phyloP scores from a whole-genome alignment of 192 early-diverging fungal species.

The Bifiguratus adelaidae region DNA sequence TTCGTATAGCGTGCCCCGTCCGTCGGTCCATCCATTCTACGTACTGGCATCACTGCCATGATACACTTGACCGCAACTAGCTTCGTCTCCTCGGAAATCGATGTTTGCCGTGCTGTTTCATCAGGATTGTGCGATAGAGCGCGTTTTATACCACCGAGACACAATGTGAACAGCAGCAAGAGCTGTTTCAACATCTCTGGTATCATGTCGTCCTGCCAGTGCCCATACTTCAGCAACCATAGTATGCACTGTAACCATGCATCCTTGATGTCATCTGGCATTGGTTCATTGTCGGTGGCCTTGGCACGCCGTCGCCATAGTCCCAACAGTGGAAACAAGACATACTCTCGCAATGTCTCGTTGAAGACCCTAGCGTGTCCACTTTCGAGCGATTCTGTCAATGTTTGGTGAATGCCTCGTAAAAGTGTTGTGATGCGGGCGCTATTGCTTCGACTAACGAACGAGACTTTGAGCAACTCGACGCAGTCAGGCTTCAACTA shows the following conservation, averaged over 20 bases:
- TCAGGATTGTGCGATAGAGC: neutral
- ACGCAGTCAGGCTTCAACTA: slow-evolving; percentile 12
- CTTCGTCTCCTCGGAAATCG: neutral
- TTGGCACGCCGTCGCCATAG: neutral
- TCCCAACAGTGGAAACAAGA: slow-evolving; percentile 8
- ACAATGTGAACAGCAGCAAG: slow-evolving; percentile 7
- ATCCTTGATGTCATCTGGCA: slow-evolving; percentile 11
- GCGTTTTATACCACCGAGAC: slow-evolving; percentile 6
- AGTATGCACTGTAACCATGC: slow-evolving; percentile 8
- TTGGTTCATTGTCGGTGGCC: neutral
- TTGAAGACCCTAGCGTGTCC: slow-evolving; percentile 1
- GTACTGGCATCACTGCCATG: neutral
- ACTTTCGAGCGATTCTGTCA: slow-evolving; percentile 3
- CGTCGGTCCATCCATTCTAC: neutral
- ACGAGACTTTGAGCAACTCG: neutral
- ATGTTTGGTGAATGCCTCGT: neutral
- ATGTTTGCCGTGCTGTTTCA: neutral
- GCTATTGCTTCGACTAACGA: neutral
- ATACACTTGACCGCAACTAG: slow-evolving; percentile 2
- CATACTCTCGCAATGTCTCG: slow-evolving; percentile 8
- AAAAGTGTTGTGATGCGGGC: neutral
- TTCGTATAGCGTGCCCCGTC: neutral
- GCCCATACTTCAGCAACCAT: slow-evolving; percentile 3
- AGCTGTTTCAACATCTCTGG: slow-evolving; percentile 5
- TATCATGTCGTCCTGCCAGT: slow-evolving; percentile 3